These are phyloP conservation scores for Bondarzewia mesenterica DNA, from an alignment of 1,284 basidiomycete genomes.

Conservation along the genomic window DNA sequence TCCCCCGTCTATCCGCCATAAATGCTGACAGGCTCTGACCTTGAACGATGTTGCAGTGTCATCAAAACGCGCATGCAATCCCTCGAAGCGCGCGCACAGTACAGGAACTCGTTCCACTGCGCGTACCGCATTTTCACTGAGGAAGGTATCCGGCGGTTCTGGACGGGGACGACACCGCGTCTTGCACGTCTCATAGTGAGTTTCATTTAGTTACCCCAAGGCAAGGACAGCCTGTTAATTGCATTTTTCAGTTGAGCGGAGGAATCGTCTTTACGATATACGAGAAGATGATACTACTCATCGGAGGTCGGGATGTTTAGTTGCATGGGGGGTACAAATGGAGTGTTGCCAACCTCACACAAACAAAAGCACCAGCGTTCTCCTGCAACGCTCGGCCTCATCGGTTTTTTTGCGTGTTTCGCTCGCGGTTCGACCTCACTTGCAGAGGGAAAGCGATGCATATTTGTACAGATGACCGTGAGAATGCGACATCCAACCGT, in stretches of 20 bases:
- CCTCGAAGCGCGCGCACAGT: constrained; percentile 74
- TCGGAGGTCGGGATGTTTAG: constrained; percentile 24
- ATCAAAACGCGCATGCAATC: constrained; percentile 99
- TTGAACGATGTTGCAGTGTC: constrained; percentile 45
- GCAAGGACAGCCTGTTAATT: constrained; percentile 1
- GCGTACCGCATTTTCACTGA: constrained; percentile 87
- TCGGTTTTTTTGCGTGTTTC: too few relatives aligned
- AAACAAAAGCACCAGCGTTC: too few relatives aligned
- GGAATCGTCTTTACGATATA: constrained; percentile 95
- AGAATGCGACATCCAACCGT: too few relatives aligned
- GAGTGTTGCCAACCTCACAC: too few relatives aligned
- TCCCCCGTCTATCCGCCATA: not conserved
- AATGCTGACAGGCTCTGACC: not conserved
- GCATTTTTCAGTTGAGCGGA: constrained; percentile 63
- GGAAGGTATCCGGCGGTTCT: constrained; percentile 84
- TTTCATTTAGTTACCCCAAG: constrained; percentile 12
- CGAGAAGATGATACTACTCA: constrained; percentile 62
- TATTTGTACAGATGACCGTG: too few relatives aligned
- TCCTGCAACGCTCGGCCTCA: too few relatives aligned
- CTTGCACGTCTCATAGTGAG: constrained; percentile 79
- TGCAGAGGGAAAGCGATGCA: too few relatives aligned
- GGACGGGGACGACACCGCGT: constrained; percentile 93
- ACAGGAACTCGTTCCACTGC: constrained; percentile 91
- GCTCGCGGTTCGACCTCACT: too few relatives aligned
- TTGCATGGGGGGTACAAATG: too few relatives aligned